phyloP scores from a whole-genome alignment of 345 rosid species.

The Linum usitatissimum region DNA sequence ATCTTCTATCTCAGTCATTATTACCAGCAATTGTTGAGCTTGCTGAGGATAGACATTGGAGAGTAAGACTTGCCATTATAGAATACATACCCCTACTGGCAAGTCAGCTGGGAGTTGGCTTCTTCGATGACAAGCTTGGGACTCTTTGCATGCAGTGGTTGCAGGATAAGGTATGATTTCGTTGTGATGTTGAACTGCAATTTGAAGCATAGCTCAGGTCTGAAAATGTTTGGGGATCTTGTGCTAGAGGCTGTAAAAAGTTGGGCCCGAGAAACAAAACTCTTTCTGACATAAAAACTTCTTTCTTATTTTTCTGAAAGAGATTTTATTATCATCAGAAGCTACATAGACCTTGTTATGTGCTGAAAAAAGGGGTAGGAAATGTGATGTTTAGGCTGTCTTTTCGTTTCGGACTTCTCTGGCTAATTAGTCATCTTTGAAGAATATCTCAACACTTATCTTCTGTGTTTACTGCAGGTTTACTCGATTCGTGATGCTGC shows the following conservation, averaged over 20 bases:
- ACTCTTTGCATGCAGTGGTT: slow-evolving; percentile 97
- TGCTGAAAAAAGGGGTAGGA: too few species aligned
- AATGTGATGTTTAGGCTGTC: background rate
- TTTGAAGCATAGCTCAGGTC: background rate
- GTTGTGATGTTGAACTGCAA: background rate
- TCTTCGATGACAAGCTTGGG: slow-evolving; percentile 88
- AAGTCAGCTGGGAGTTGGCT: slow-evolving; percentile 85
- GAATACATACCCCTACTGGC: slow-evolving; percentile 93
- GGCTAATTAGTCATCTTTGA: background rate
- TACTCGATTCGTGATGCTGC: slow-evolving; percentile 93
- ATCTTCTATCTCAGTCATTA: slow-evolving; percentile 81
- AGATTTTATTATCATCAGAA: too few species aligned
- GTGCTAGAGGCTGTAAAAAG: too few species aligned
- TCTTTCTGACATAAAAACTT: too few species aligned
- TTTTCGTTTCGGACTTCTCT: background rate
- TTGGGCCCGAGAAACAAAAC: too few species aligned
- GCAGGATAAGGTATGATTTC: slow-evolving; percentile 65
- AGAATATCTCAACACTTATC: background rate
- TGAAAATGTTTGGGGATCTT: background rate
- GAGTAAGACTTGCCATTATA: slow-evolving; percentile 88
- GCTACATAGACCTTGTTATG: too few species aligned
- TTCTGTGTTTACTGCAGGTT: slow-evolving; percentile 32
- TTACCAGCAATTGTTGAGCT: slow-evolving; percentile 97
- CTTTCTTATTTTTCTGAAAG: too few species aligned
- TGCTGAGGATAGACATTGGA: slow-evolving; percentile 97